These are phyloP conservation scores for Chenopodium suecicum DNA, from an alignment of 148 eudicot genomes.

Conservation along the genomic window DNA sequence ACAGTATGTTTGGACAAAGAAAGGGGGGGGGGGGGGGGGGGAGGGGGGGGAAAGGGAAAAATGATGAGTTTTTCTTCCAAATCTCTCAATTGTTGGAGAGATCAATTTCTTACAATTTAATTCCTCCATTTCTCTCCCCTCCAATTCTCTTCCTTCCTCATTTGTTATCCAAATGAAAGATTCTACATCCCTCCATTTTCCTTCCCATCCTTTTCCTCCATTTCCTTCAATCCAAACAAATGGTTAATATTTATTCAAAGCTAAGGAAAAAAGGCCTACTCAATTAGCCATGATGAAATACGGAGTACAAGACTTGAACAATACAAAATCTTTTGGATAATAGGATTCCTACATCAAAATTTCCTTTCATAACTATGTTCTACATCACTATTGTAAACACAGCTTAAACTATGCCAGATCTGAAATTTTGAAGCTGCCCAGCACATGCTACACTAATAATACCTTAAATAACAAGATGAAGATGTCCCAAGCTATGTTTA, in stretches of 20 bases:
- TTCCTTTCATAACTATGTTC: neutral
- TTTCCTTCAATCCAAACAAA: too few species aligned
- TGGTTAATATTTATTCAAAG: neutral
- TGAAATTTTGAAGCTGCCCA: neutral
- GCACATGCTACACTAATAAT: neutral
- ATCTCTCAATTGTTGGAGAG: too few species aligned
- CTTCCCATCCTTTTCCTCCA: too few species aligned
- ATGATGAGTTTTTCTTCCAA: too few species aligned
- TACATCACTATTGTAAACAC: neutral
- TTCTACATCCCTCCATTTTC: too few species aligned
- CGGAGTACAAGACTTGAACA: neutral
- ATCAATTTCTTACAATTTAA: too few species aligned
- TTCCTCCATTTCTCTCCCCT: too few species aligned
- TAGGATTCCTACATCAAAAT: neutral
- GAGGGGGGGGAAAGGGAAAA: too few species aligned
- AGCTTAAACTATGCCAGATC: neutral
- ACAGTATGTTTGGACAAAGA: too few species aligned
- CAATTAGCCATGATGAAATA: neutral
- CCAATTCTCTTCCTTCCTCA: too few species aligned
- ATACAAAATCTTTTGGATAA: neutral
- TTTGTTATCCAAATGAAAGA: too few species aligned
- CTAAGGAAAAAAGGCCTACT: neutral
- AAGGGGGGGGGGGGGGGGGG: too few species aligned
- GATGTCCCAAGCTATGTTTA: neutral
- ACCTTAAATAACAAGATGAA: neutral